phyloP scores from a whole-genome alignment of 139 green algal genomes.

The Tetradesmus lagerheimii region DNA sequence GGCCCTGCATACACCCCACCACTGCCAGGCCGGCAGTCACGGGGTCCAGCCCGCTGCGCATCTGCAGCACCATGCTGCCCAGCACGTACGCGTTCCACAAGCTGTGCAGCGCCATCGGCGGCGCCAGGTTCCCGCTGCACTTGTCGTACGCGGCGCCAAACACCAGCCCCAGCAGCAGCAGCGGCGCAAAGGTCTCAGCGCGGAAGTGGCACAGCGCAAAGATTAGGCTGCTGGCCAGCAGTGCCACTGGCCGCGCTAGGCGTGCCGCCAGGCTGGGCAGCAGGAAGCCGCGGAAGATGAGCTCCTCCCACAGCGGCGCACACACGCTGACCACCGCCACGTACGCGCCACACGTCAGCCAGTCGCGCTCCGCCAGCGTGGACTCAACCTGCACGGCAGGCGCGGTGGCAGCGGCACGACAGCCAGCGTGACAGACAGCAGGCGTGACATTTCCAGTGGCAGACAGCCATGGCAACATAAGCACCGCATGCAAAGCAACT shows the following conservation, averaged over 20 bases:
- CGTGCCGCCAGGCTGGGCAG: constrained; percentile 79
- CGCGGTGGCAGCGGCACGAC: neutral
- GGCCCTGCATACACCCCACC: neutral
- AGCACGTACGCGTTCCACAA: constrained; percentile 85
- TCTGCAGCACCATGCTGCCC: neutral
- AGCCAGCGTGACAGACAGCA: neutral
- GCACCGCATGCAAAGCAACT: too few species aligned
- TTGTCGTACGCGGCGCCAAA: constrained; percentile 83
- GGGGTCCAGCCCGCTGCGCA: neutral
- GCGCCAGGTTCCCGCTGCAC: constrained; percentile 73
- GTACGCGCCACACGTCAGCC: constrained; percentile 79
- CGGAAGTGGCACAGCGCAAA: constrained; percentile 94
- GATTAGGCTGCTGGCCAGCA: constrained; percentile 68
- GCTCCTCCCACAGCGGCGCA: constrained; percentile 95
- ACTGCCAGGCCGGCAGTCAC: neutral
- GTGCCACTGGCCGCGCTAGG: constrained; percentile 39
- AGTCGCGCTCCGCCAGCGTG: constrained; percentile 58
- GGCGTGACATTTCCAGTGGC: neutral
- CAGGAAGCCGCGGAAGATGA: constrained; percentile 96
- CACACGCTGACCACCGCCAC: constrained; percentile 83
- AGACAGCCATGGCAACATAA: neutral
- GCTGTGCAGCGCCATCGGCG: constrained; percentile 82
- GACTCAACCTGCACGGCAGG: constrained; percentile 50
- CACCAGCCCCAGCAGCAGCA: constrained; percentile 90
- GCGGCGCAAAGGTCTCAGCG: constrained; percentile 84